These are phyloP conservation scores for Yamadazyma kanchanaburiensis DNA, from an alignment of 1,139 yeast genomes.

Conservation along the genomic window DNA sequence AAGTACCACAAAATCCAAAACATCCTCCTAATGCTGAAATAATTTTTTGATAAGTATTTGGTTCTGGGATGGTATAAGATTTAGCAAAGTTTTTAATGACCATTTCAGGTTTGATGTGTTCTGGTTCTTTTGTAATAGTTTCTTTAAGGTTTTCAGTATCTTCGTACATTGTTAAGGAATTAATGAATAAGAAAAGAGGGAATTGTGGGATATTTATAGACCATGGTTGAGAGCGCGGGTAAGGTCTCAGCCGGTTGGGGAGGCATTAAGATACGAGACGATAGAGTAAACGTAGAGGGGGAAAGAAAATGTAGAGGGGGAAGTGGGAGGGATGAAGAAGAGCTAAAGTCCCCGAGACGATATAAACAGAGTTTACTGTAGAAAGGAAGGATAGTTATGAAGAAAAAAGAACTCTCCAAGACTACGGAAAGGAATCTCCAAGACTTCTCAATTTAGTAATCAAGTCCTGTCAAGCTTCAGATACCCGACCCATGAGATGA, in stretches of 20 bases:
- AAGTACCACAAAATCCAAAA: constrained; percentile 58
- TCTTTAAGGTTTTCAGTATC: constrained; percentile 10
- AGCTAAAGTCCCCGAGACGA: too few relatives aligned
- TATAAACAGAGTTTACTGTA: too few relatives aligned
- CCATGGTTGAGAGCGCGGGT: neutral
- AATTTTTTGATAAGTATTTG: constrained; percentile 36
- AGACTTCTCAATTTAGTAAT: too few relatives aligned
- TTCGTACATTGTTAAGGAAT: constrained; percentile 7
- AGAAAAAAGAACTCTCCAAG: too few relatives aligned
- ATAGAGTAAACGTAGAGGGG: too few relatives aligned
- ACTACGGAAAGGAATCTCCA: too few relatives aligned
- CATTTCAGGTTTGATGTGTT: constrained; percentile 26
- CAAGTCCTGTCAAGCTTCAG: too few relatives aligned
- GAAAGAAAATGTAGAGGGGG: too few relatives aligned
- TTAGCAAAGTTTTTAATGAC: constrained; percentile 33
- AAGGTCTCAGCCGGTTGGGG: neutral
- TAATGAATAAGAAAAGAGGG: neutral
- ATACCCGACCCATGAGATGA: too few relatives aligned
- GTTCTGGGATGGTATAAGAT: constrained; percentile 33
- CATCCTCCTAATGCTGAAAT: constrained; percentile 43
- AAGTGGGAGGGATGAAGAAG: too few relatives aligned
- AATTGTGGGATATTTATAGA: too few relatives aligned
- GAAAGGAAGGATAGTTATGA: too few relatives aligned
- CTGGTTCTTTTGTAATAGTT: constrained; percentile 21
- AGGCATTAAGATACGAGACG: neutral